Evolutionary conservation across 331 rosid genomes (phyloP).

Genomic region (Prunus yedoensis): DNA sequence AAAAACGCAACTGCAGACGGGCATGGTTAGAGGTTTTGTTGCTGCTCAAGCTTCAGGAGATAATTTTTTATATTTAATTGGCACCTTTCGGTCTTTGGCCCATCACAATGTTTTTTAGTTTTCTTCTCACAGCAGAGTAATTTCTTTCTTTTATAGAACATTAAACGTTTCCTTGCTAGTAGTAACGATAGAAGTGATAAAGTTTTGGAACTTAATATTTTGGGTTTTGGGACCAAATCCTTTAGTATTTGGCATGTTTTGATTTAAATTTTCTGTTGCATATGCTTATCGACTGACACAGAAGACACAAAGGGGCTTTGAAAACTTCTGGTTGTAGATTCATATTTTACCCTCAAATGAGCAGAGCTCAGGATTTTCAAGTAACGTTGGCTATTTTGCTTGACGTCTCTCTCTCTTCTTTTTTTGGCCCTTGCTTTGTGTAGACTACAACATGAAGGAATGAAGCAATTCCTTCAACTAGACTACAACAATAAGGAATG

Average conservation of each 20-base stretch:
- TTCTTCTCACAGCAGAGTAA: conserved; percentile 7
- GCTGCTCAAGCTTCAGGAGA: conserved; percentile 31
- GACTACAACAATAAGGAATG: no score
- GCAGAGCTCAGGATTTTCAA: no score
- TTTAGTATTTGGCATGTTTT: not conserved
- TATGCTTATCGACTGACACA: not conserved
- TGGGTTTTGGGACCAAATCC: not conserved
- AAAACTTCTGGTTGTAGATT: not conserved
- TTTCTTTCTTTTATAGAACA: conserved; percentile 21
- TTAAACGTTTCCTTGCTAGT: conserved; percentile 8
- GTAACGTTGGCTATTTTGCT: no score
- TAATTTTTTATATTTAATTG: conserved; percentile 9
- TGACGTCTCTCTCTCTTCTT: no score
- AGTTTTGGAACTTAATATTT: conserved; percentile 6
- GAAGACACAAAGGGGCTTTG: not conserved
- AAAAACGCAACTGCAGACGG: conserved; percentile 23
- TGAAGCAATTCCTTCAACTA: no score
- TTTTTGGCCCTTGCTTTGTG: no score
- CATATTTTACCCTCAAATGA: not conserved
- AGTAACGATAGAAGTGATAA: conserved; percentile 20
- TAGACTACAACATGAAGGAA: no score
- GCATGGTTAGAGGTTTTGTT: conserved; percentile 17
- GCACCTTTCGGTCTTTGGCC: conserved; percentile 24
- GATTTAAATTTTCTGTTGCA: not conserved
- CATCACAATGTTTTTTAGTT: not conserved